phyloP scores from a whole-genome alignment of 257 asterid species.

The Anisodus acutangulus region DNA sequence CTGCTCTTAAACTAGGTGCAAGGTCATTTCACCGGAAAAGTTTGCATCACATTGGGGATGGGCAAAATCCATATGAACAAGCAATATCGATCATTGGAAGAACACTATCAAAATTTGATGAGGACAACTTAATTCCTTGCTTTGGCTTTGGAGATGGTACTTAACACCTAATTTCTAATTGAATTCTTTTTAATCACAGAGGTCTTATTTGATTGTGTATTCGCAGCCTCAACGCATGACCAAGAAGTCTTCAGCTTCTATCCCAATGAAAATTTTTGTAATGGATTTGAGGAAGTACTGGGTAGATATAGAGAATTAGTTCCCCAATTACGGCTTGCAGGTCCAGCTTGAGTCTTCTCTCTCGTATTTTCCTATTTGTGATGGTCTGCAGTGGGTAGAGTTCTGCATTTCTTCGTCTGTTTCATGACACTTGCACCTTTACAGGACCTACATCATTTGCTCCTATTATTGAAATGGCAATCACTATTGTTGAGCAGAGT shows the following conservation, averaged over 20 bases:
- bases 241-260: slow-evolving; percentile 89
- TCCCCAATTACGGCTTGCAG: slow-evolving; percentile 91
- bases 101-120: slow-evolving; percentile 89
- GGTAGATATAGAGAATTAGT: slow-evolving; percentile 82
- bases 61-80: slow-evolving; percentile 87
- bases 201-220: slow-evolving; percentile 34
- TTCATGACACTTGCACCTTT: slow-evolving; percentile 22
- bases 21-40: slow-evolving; percentile 80
- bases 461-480: slow-evolving; percentile 84
- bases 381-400: neutral
- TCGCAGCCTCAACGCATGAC: slow-evolving; percentile 97
- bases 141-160: slow-evolving; percentile 96
- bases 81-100: slow-evolving; percentile 95
- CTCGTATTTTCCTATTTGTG: neutral
- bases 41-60: slow-evolving; percentile 85
- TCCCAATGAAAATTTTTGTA: slow-evolving; percentile 79
- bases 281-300: slow-evolving; percentile 93
- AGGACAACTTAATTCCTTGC: slow-evolving; percentile 90
- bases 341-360: slow-evolving; percentile 37
- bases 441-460: slow-evolving; percentile 96
- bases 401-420: neutral
- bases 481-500: slow-evolving; percentile 86
- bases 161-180: slow-evolving; percentile 17
- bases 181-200: slow-evolving; percentile 24
- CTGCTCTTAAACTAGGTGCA: slow-evolving; percentile 57